Evolutionary conservation across 2,329 filamentous ascomycete species (phyloP).

Genomic region (Cytospora chrysosperma): DNA sequence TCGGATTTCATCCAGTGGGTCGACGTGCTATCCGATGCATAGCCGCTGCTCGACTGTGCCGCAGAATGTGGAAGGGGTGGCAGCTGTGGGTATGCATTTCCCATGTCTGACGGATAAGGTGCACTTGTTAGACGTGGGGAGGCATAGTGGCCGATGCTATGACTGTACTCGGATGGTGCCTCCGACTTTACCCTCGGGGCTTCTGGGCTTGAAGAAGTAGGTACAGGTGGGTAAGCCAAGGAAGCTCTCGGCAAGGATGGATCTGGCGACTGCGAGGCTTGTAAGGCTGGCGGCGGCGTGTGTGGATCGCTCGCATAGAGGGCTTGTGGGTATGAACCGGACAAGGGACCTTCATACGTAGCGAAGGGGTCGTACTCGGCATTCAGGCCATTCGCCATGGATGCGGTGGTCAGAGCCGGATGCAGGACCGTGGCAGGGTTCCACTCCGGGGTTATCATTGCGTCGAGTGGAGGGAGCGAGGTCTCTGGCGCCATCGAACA

Average conservation of each 20-base stretch:
- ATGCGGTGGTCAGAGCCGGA: slow-evolving; percentile 40
- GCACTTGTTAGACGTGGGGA: slow-evolving; percentile 40
- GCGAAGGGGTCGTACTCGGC: slow-evolving; percentile 53
- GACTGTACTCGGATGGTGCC: slow-evolving; percentile 35
- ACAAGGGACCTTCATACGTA: slow-evolving; percentile 43
- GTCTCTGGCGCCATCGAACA: slow-evolving; percentile 38
- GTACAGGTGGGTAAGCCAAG: slow-evolving; percentile 32
- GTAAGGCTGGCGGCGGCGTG: slow-evolving; percentile 27
- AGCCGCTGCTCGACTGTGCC: slow-evolving; percentile 35
- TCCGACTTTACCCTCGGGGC: slow-evolving; percentile 43
- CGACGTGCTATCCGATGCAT: slow-evolving; percentile 39
- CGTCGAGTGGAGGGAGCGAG: slow-evolving; percentile 38
- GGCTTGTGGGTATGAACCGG: slow-evolving; percentile 39
- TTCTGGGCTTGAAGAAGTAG: slow-evolving; percentile 27
- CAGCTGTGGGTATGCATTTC: slow-evolving; percentile 26
- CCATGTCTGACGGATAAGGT: slow-evolving; percentile 32
- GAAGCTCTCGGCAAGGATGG: slow-evolving; percentile 32
- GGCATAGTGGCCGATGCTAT: slow-evolving; percentile 41
- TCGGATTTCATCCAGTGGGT: slow-evolving; percentile 42
- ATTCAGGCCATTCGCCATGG: slow-evolving; percentile 46
- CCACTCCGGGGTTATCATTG: slow-evolving; percentile 47
- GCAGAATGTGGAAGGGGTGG: slow-evolving; percentile 7
- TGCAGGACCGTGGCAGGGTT: slow-evolving; percentile 40
- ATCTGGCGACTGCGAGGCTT: slow-evolving; percentile 32
- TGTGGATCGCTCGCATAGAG: slow-evolving; percentile 39